Conservation (phyloP, 2,329 filamentous ascomycete genomes). For the Phaeosphaeria sp. region DNA sequence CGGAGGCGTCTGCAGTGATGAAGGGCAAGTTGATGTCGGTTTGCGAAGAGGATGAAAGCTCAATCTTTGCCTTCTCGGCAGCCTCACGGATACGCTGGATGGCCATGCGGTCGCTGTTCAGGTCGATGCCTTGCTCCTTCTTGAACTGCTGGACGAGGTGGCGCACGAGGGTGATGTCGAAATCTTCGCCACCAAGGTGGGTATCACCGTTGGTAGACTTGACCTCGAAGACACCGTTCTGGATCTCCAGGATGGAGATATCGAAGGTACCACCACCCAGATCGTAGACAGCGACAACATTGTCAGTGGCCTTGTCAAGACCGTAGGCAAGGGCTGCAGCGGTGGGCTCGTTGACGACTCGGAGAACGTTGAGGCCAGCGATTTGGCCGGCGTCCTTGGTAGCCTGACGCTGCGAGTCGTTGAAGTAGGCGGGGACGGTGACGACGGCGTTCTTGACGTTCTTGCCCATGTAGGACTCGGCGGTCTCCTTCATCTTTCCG, state of each 20-base stretch:
- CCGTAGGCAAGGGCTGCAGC: constrained; percentile 95
- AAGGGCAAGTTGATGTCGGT: constrained; percentile 99
- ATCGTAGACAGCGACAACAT: constrained; percentile 94
- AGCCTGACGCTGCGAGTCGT: constrained; percentile 95
- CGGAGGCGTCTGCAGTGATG: constrained; percentile 94
- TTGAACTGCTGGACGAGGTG: constrained; percentile 96
- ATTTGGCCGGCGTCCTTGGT: constrained; percentile 99
- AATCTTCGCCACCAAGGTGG: constrained; percentile 97
- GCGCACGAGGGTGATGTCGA: constrained; percentile 92
- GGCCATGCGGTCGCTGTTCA: constrained; percentile 93
- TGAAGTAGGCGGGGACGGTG: constrained; percentile 98
- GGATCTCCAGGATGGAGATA: constrained; percentile 97
- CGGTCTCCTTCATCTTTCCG: constrained; percentile 99
- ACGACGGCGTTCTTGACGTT: constrained; percentile 94
- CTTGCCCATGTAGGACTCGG: constrained; percentile 90
- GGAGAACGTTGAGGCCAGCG: constrained; percentile 91
- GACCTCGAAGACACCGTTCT: constrained; percentile 97
- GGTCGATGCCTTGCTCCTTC: constrained; percentile 90
- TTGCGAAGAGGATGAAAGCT: constrained; percentile 91
- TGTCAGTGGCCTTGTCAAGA: constrained; percentile 91
- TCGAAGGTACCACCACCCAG: constrained; percentile 98
- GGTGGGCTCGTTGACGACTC: constrained; percentile 97
- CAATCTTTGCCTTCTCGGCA: constrained; percentile 99
- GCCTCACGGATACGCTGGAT: constrained; percentile 99
- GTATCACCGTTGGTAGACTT: constrained; percentile 99